Evolutionary conservation across 805 yeast species (phyloP), one percentile per base, ranked within the genome.

Genomic region (Kuraishia capsulata): DNA sequence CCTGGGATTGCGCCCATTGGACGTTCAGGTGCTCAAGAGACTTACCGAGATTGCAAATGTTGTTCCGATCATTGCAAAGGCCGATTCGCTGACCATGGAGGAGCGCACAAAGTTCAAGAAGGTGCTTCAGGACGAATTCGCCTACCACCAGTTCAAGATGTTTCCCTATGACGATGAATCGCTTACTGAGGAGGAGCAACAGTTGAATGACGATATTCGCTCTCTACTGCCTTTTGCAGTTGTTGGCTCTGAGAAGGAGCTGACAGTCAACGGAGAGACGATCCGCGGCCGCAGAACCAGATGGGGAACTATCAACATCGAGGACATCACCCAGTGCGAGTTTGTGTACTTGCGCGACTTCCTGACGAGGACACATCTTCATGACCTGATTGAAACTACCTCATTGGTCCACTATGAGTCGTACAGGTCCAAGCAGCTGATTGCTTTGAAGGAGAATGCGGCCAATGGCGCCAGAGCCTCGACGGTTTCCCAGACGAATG

Each of bases 241-340:
- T 29, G 87, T 89, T 41, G 98, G 97, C 33, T 81, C 95, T 10
- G 94, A 87, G 57, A 76, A 71, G 41, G 81, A 81, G 50, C 74
- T 85, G 45, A 73, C 76, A 39, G 69, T 83, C 39, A 78, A 80
- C 52, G 96, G 96, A 32, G 84, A 81, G 52, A 64, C 72, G 20
- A 83, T 88, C 34, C 81, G 90, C 52, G 96, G 96, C 37, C 80
- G 97, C 64, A 79, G 84, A 64, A 88, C 94, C 40, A 79, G 81
- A 56, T 90, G 96, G 96, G 97, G 97, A 19, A 72, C 82, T 14
- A 82, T 90, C 53, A 85, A 88, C 59, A 86, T 92, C 44, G 97
- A 89, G 64, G 96, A 92, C 64, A 88, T 86, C 39, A 76, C 81
- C 39, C 97, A 92, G 64, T 88, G 96, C 64, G 98, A 92, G 65